Evolutionary conservation across 116 monocot species (phyloP).

Genomic region (Iris pallida): DNA sequence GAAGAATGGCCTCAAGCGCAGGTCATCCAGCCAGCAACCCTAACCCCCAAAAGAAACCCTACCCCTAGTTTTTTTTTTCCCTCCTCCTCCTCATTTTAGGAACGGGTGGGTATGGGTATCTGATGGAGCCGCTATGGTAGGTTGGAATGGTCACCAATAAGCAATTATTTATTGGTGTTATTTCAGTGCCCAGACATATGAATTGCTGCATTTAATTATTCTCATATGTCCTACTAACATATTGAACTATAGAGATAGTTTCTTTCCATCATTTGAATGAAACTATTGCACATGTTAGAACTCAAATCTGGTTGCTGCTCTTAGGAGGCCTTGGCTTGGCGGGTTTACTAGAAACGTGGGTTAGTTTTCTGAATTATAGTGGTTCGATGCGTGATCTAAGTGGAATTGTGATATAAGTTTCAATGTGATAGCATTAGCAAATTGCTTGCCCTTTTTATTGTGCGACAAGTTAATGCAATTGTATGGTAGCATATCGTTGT

Average conservation of each 20-base stretch:
- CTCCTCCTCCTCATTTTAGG: slow-evolving; percentile 10
- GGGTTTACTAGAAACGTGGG: slow-evolving; percentile 88
- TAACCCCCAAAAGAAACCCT: neutral
- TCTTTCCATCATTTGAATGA: slow-evolving; percentile 2
- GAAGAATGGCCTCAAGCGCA: slow-evolving; percentile 73
- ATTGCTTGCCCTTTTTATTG: too few species aligned
- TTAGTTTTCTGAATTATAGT: slow-evolving; percentile 24
- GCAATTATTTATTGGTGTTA: too few species aligned
- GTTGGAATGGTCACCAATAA: slow-evolving; percentile 61
- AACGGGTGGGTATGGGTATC: slow-evolving; percentile 60
- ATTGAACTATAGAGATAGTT: too few species aligned
- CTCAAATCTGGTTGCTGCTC: slow-evolving; percentile 93
- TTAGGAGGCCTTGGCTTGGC: slow-evolving; percentile 85
- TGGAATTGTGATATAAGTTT: too few species aligned
- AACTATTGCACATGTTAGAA: slow-evolving; percentile 60
- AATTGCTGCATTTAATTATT: too few species aligned
- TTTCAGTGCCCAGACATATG: too few species aligned
- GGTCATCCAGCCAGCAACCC: slow-evolving; percentile 25
- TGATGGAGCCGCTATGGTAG: slow-evolving; percentile 78
- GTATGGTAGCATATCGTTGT: too few species aligned
- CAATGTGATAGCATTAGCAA: too few species aligned
- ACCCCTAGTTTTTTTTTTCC: neutral
- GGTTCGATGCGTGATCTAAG: too few species aligned
- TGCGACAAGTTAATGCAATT: too few species aligned
- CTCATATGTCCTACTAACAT: too few species aligned